phyloP scores from a whole-genome alignment of 2,329 filamentous ascomycete genomes.

The Stagonosporopsis tanaceti region DNA sequence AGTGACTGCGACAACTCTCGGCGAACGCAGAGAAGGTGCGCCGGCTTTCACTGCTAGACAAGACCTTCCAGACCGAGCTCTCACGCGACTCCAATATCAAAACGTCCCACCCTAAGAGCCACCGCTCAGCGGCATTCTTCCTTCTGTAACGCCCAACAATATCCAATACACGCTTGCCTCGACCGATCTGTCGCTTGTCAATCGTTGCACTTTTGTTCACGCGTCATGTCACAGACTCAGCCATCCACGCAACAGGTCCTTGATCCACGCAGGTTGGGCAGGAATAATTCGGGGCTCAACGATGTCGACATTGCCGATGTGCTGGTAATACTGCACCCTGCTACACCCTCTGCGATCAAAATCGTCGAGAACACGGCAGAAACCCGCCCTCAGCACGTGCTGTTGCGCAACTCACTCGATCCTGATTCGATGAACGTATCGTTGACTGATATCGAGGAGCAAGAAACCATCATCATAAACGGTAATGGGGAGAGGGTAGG shows the following conservation, averaged over 20 bases:
- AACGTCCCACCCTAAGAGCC: slow-evolving; percentile 9
- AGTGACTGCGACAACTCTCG: not conserved
- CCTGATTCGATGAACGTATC: slow-evolving; percentile 45
- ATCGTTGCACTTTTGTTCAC: not conserved
- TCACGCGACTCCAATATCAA: slow-evolving; percentile 13
- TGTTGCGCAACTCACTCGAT: slow-evolving; percentile 56
- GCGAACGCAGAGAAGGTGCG: not conserved
- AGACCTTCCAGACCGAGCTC: not conserved
- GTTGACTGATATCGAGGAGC: slow-evolving; percentile 49
- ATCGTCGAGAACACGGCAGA: slow-evolving; percentile 69
- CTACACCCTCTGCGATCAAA: slow-evolving; percentile 73
- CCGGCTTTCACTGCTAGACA: slow-evolving; percentile 3
- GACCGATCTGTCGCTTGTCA: not conserved
- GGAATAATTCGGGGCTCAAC: slow-evolving; percentile 82
- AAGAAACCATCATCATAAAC: slow-evolving; percentile 61
- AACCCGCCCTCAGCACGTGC: slow-evolving; percentile 65
- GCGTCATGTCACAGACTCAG: slow-evolving; percentile 55
- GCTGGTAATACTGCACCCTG: slow-evolving; percentile 85
- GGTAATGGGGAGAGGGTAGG: slow-evolving; percentile 29
- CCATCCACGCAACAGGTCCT: slow-evolving; percentile 79
- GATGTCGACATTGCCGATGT: slow-evolving; percentile 88
- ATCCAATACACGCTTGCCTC: not conserved
- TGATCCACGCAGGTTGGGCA: slow-evolving; percentile 80
- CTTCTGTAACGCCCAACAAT: slow-evolving; percentile 1
- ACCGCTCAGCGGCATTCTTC: slow-evolving; percentile 1